Evolutionary conservation across 1,284 basidiomycete genomes (phyloP).

Genomic region (Sporisorium iseilematis-ciliati): DNA sequence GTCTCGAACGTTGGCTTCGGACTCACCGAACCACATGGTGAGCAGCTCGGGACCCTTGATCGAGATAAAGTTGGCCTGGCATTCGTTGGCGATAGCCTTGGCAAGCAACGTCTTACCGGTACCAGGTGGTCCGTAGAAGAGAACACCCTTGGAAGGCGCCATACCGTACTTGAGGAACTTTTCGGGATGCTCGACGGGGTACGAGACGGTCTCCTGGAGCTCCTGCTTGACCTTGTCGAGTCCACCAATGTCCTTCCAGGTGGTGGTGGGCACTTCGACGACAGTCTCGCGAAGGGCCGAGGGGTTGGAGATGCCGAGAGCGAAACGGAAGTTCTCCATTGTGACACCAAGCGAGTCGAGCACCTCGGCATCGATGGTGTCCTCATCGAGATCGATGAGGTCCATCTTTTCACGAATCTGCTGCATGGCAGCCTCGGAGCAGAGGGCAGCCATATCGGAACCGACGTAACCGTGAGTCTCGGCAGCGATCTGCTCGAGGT

Average conservation of each 20-base stretch:
- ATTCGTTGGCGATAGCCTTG: slow-evolving; percentile 98
- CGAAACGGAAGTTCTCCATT: slow-evolving; percentile 99
- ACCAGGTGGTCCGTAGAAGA: slow-evolving; percentile 97
- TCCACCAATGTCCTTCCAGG: slow-evolving; percentile 99
- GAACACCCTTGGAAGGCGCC: slow-evolving; percentile 97
- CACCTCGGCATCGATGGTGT: slow-evolving; percentile 96
- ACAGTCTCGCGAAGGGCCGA: slow-evolving; percentile 96
- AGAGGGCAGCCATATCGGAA: slow-evolving; percentile 94
- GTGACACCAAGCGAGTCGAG: slow-evolving; percentile 95
- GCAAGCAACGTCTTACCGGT: slow-evolving; percentile 95
- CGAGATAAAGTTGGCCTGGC: slow-evolving; percentile 97
- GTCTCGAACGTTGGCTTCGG: slow-evolving; percentile 98
- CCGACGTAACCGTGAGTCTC: slow-evolving; percentile 99
- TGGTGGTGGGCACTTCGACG: slow-evolving; percentile 93
- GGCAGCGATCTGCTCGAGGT: slow-evolving; percentile 95
- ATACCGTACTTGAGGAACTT: slow-evolving; percentile 99
- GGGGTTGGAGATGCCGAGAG: slow-evolving; percentile 93
- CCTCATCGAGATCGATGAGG: slow-evolving; percentile 81
- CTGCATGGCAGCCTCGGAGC: slow-evolving; percentile 98
- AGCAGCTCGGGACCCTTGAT: slow-evolving; percentile 93
- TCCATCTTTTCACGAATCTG: slow-evolving; percentile 99
- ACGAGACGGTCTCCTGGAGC: slow-evolving; percentile 98
- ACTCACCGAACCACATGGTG: slow-evolving; percentile 99
- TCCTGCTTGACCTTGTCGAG: slow-evolving; percentile 99
- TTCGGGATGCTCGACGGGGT: slow-evolving; percentile 99